phyloP scores from a whole-genome alignment of 768 basidiomycete genomes.

The Trametes sanguinea region DNA sequence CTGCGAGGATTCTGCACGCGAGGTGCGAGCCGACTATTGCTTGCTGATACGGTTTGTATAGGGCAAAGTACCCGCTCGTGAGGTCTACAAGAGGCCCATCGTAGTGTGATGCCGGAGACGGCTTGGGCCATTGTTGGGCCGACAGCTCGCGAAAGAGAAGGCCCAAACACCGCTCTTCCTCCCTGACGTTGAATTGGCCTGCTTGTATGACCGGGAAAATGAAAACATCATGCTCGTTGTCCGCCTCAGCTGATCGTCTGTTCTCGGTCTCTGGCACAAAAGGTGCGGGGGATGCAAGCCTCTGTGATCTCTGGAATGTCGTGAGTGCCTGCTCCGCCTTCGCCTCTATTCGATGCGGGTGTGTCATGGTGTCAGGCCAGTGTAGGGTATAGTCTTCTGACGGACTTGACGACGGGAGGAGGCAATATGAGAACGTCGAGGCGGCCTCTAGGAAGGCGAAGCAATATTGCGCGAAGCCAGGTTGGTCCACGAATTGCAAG shows the following conservation, averaged over 20 bases:
- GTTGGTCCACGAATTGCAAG: constrained; percentile 65
- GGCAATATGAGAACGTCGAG: constrained; percentile 69
- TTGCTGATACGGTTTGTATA: constrained; percentile 79
- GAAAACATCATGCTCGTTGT: constrained; percentile 45
- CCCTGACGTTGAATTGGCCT: constrained; percentile 81
- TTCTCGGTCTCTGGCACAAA: constrained; percentile 7
- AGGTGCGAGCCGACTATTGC: constrained; percentile 60
- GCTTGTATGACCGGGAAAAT: constrained; percentile 87
- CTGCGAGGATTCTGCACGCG: constrained; percentile 74
- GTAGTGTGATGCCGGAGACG: constrained; percentile 7
- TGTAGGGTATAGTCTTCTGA: constrained; percentile 50
- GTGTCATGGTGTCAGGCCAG: constrained; percentile 67
- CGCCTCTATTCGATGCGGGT: constrained; percentile 70
- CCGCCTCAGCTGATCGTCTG: neutral
- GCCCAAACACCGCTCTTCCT: constrained; percentile 72
- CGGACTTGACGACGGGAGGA: constrained; percentile 37
- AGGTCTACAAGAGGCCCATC: constrained; percentile 64
- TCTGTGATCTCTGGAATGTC: constrained; percentile 54
- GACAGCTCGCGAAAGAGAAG: constrained; percentile 58
- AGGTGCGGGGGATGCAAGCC: constrained; percentile 18
- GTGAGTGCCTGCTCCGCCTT: constrained; percentile 59
- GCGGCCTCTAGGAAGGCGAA: constrained; percentile 71
- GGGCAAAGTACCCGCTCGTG: constrained; percentile 94
- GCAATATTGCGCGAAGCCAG: constrained; percentile 78
- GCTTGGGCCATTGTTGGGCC: constrained; percentile 9